Conservation (phyloP, 1,284 basidiomycete species). For the Cerrena zonata region DNA sequence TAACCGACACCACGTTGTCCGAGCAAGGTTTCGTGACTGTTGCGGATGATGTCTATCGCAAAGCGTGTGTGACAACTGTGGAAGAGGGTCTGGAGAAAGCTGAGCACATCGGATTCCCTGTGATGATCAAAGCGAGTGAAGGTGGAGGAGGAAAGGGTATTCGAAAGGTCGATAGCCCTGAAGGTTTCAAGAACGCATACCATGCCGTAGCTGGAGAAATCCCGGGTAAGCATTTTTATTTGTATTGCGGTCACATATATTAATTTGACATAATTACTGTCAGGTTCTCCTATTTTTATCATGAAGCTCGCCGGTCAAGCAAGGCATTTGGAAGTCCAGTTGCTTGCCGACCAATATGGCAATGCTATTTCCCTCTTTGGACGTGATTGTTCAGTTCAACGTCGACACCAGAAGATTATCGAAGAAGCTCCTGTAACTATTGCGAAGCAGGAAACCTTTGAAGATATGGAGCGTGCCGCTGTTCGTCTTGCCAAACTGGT, state of each 20-base stretch:
- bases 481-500: conserved; percentile 97
- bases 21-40: conserved; percentile 91
- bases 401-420: conserved; percentile 99
- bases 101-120: conserved; percentile 88
- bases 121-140: conserved; percentile 99
- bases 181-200: conserved; percentile 90
- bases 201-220: conserved; percentile 94
- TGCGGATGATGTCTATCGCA: conserved; percentile 83
- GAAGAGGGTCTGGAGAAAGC: conserved; percentile 85
- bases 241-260: conserved; percentile 10
- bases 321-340: conserved; percentile 95
- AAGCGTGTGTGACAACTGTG: conserved; percentile 86
- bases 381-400: conserved; percentile 98
- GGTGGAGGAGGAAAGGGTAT: conserved; percentile 99
- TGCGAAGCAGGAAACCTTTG: conserved; percentile 84
- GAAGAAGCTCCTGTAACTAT: conserved; percentile 99
- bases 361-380: conserved; percentile 99
- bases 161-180: conserved; percentile 79
- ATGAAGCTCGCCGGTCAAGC: conserved; percentile 99
- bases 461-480: conserved; percentile 97
- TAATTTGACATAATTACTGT: conserved; percentile 2
- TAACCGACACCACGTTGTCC: conserved; percentile 83
- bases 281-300: conserved; percentile 98
- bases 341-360: conserved; percentile 98
- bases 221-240: conserved; percentile 59